These are phyloP conservation scores for Pleurotus salmoneostramineus DNA, from an alignment of 768 basidiomycete genomes.

Conservation along the genomic window DNA sequence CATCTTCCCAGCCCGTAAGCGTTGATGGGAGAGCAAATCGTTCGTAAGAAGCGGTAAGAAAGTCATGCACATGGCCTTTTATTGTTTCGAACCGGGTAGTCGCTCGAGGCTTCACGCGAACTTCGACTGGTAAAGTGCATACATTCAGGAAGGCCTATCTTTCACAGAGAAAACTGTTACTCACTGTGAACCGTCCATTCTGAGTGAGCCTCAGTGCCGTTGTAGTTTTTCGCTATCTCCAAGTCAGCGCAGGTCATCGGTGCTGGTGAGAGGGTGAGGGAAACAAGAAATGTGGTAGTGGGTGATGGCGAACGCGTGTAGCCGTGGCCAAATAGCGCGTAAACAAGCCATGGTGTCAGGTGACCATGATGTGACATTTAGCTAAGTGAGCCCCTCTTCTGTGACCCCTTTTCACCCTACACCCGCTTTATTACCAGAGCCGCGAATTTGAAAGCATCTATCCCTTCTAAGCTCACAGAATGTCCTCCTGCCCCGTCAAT, in stretches of 20 bases:
- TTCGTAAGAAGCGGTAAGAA: conserved; percentile 47
- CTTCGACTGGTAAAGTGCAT: conserved; percentile 62
- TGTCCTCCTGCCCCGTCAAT: conserved; percentile 1
- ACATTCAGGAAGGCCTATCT: not conserved
- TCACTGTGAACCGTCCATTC: conserved; percentile 13
- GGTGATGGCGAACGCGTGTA: too few species aligned
- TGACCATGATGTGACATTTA: not conserved
- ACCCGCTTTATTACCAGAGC: too few species aligned
- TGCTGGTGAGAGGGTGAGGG: not conserved
- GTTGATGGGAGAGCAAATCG: conserved; percentile 67
- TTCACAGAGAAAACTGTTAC: not conserved
- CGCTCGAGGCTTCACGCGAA: conserved; percentile 64
- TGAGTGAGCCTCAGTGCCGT: not conserved
- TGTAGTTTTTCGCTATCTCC: not conserved
- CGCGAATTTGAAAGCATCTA: too few species aligned
- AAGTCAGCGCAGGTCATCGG: not conserved
- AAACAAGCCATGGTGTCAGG: not conserved
- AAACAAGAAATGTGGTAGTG: too few species aligned
- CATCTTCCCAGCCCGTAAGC: conserved; percentile 76
- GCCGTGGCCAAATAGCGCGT: not conserved
- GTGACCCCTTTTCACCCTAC: too few species aligned
- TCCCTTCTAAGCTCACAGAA: not conserved
- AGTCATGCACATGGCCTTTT: conserved; percentile 57
- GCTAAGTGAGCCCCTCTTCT: too few species aligned
- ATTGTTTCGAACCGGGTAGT: conserved; percentile 77